Base-by-base conservation (phyloP, 768 basidiomycete species). In the Phylloporus arenicola region DNA sequence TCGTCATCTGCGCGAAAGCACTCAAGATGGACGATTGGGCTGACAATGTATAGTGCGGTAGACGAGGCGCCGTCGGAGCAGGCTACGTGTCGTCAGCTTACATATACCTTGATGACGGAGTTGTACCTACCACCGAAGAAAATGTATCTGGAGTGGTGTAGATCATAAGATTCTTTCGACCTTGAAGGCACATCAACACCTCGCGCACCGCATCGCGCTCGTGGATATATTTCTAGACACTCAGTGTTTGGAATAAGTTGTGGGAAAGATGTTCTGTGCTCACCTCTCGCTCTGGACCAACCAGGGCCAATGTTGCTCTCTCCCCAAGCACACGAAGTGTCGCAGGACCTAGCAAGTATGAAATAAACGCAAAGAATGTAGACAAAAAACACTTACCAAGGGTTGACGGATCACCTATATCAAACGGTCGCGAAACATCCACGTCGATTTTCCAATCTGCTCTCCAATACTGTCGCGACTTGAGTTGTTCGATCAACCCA, bases 181-280 rank as follows among this genome's bases (percentile, higher is more conserved):
- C 89, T 73, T 91, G 88, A 5, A 91, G 68, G 27, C 79, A 79
- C 64, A 88, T 84, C 12, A 91, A 70, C 3, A 89, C 72, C 58
- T 92, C 90, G 4, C 89, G 78, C 6, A 89, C 83, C 34, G 84
- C 82, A 55, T 90, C 83, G 44, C 81, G 76, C 66, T 92, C 90
- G 45, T 81, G 65, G 22, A 91, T 86, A 53, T 84, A 84, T 64
- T 64, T 79, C 86, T 89, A 57, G 4, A 52, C 35, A 25, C 16
- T 14, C 3, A 2, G 34, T 27, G 8, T 1, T 50, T 16, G 19
- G 24, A 1, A 25, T 14, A 47, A 37, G 20, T 27, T 47, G 19
- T n/a, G 17, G 24, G n/a, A 20, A 48, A 25, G 9, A 20, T 27
- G 8, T 17, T 19, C 20, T 4, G 22, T 1, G 17, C 56, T 25